These are phyloP conservation scores for Phytomonas sp. DNA, from an alignment of 208 protist species.

Conservation along the genomic window DNA sequence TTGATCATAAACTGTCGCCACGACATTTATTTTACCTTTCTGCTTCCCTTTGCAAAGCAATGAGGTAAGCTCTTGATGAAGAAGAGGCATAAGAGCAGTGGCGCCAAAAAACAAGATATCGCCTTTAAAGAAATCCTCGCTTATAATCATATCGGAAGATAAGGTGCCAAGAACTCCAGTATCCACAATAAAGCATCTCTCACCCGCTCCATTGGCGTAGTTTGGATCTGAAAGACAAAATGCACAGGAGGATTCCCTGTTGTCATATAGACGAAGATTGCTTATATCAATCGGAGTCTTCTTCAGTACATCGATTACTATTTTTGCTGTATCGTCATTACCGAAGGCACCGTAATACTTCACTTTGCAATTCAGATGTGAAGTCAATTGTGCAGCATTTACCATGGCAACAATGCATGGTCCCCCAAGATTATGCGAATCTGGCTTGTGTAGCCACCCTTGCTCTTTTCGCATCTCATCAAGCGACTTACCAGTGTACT, in stretches of 20 bases:
- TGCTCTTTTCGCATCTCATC: conserved; percentile 18
- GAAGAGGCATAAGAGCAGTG: conserved; percentile 14
- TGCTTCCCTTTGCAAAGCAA: conserved; percentile 14
- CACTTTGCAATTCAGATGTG: conserved; percentile 6
- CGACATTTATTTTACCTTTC: conserved; percentile 19
- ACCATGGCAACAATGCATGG: conserved; percentile 19
- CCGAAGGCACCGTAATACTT: conserved; percentile 16
- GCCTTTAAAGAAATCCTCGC: conserved; percentile 16
- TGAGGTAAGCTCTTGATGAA: conserved; percentile 23
- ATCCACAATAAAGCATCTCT: conserved; percentile 24
- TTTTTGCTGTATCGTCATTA: conserved; percentile 8
- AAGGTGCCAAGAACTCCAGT: conserved; percentile 13
- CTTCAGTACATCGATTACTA: conserved; percentile 13
- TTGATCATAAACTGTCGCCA: conserved; percentile 23
- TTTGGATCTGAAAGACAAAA: conserved; percentile 20
- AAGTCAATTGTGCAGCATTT: conserved; percentile 16
- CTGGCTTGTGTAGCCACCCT: conserved; percentile 12
- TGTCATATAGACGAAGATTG: neutral
- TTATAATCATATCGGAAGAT: conserved; percentile 3
- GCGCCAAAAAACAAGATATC: conserved; percentile 23
- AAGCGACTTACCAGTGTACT: conserved; percentile 17
- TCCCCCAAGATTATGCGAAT: conserved; percentile 18
- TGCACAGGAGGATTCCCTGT: neutral
- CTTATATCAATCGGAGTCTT: conserved; percentile 17
- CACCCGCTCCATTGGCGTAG: conserved; percentile 18